phyloP scores from a whole-genome alignment of 2,329 filamentous ascomycete genomes.

The Boeremia lycopersici region DNA sequence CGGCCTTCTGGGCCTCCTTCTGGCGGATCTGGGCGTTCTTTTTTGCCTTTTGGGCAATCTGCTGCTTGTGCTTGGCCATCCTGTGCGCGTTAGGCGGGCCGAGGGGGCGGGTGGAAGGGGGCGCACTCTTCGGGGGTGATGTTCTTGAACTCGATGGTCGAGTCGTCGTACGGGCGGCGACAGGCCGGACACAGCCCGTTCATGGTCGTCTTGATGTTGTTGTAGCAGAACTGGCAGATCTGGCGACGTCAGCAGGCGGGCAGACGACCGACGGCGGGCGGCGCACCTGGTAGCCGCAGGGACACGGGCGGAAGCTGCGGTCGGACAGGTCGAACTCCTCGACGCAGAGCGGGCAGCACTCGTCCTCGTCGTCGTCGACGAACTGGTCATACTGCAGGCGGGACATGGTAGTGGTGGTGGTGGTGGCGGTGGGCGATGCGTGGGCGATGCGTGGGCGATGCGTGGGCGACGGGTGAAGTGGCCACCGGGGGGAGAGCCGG shows the following conservation, averaged over 20 bases:
- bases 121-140: constrained; percentile 92
- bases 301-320: constrained; percentile 95
- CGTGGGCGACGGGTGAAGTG: constrained; percentile 28
- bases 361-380: constrained; percentile 59
- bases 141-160: constrained; percentile 95
- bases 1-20: constrained; percentile 94
- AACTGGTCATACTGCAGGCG: constrained; percentile 58
- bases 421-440: background rate
- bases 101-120: constrained; percentile 11
- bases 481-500: constrained; percentile 22
- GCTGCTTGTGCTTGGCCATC: constrained; percentile 75
- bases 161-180: constrained; percentile 92
- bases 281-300: constrained; percentile 94
- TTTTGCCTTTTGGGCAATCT: constrained; percentile 81
- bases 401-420: constrained; percentile 49
- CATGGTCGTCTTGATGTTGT: constrained; percentile 98
- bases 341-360: constrained; percentile 88
- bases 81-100: constrained; percentile 51
- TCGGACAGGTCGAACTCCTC: constrained; percentile 99
- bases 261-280: constrained; percentile 1
- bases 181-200: constrained; percentile 98
- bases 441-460: constrained; percentile 7
- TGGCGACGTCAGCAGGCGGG: constrained; percentile 33
- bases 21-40: constrained; percentile 90
- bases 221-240: constrained; percentile 99